Percentiles rank a stretch among this genome's conserved stretches.
These are phyloP conservation scores for Margaritispora aquatica DNA, from an alignment of 495 filamentous ascomycete genomes.

Conservation along the genomic window DNA sequence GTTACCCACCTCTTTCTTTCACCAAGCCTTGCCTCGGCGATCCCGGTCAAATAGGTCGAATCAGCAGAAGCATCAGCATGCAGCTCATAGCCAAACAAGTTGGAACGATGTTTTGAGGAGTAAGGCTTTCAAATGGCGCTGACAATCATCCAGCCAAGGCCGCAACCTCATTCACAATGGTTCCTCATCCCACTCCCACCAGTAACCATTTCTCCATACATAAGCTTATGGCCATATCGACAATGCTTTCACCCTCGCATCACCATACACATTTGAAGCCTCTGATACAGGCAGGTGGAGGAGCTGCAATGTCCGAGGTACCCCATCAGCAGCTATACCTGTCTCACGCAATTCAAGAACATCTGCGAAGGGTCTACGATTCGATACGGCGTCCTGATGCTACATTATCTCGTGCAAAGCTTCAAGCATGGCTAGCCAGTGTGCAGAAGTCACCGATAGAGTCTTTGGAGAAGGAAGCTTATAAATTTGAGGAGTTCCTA, in stretches of 20 bases:
- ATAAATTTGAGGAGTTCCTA: slow-evolving; percentile 24
- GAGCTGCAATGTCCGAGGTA: slow-evolving; percentile 10
- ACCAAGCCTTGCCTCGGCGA: neutral
- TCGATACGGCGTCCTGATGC: slow-evolving; percentile 7
- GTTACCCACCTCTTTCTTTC: neutral
- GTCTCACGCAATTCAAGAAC: slow-evolving; percentile 20
- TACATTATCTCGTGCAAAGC: slow-evolving; percentile 5
- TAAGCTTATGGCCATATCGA: slow-evolving; percentile 23
- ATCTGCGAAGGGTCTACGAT: slow-evolving; percentile 19
- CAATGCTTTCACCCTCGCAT: slow-evolving; percentile 23
- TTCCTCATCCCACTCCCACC: slow-evolving; percentile 13
- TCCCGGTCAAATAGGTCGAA: neutral
- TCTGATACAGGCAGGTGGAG: slow-evolving; percentile 18
- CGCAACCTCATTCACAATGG: slow-evolving; percentile 11
- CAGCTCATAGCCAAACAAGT: neutral
- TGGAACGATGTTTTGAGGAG: too few relatives aligned
- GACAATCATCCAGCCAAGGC: slow-evolving; percentile 2
- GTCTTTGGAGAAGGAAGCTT: slow-evolving; percentile 16
- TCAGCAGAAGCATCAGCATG: neutral
- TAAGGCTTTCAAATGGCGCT: neutral
- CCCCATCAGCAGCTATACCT: slow-evolving; percentile 19
- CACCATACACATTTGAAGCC: slow-evolving; percentile 8
- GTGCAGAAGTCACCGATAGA: slow-evolving; percentile 14
- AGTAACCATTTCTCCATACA: slow-evolving; percentile 22
- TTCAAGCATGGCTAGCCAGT: slow-evolving; percentile 17